Evolutionary conservation across 1,284 basidiomycete genomes (phyloP), one percentile per base, ranked within the genome.

Genomic region (Cutaneotrichosporon mucoides): DNA sequence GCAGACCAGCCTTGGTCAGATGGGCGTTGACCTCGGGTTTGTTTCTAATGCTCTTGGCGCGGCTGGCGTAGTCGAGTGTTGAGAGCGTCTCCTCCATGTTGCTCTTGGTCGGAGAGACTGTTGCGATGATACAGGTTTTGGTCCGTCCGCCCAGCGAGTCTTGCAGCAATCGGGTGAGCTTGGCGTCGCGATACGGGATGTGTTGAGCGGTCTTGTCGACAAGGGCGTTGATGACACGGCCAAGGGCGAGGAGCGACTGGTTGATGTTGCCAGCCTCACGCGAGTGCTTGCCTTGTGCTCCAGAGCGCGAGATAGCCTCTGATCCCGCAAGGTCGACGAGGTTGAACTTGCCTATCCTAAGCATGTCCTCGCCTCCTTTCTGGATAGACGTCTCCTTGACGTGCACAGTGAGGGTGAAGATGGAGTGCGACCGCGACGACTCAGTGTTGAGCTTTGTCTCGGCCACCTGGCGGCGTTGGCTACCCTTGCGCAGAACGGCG

Each of bases 181-280:
- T 99, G 13, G 83, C 84, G 62, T 84, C 83, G 60, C 93, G 86
- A 76, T 99, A 99, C 4, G 96, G 96, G 52, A 98, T 88, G 77
- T 99, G 93, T 8, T 48, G 46, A 52, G 86, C 81, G 13, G 88
- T 88, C 71, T 87, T 89, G 69, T 98, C 95, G 53, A 98, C 95
- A 41, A 99, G 84, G 7, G 92, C 92, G 67, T 95, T 98, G 74
- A 99, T 99, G 49, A 99, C 96, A 46, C 96, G 83, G 1, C 96
- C 96, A 11, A 99, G 86, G 16, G 96, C 97, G 6, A 99, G 81
- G 42, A 99, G 81, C 73, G 92, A 96, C 79, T 98, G 92, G 73
- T 99, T 99, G 78, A 99, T 99, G 90, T 96, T 96, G 8, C 96
- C 96, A 1, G 96, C 96, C 73, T 99, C 96, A 66, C 92, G 83